These are phyloP conservation scores for Ochromonas danica DNA, from an alignment of 108 stramenopile genomes.

Conservation along the genomic window DNA sequence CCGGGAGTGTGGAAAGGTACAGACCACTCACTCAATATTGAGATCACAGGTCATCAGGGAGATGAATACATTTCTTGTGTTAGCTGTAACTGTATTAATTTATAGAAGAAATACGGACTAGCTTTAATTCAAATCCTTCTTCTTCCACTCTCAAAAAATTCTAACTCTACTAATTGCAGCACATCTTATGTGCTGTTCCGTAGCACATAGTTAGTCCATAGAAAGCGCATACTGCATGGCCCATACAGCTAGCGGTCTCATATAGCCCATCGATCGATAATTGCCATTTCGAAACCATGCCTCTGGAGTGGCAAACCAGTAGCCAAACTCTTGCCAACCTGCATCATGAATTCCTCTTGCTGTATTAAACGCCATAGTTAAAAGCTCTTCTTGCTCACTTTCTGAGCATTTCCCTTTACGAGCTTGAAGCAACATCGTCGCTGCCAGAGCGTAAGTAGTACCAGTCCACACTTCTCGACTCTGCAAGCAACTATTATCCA, in stretches of 20 bases:
- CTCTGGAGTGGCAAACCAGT: conserved; percentile 51
- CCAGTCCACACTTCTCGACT: conserved; percentile 55
- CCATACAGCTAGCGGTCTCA: conserved; percentile 50
- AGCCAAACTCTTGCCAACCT: conserved; percentile 51
- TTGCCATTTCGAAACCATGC: conserved; percentile 45
- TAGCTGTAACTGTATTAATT: no score
- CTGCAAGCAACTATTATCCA: conserved; percentile 49
- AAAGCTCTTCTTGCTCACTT: background rate
- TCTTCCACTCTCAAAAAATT: no score
- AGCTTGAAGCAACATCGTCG: conserved; percentile 45
- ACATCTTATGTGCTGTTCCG: no score
- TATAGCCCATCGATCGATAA: conserved; percentile 47
- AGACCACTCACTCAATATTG: no score
- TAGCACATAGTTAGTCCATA: no score
- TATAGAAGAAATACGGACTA: no score
- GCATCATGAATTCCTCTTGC: conserved; percentile 39
- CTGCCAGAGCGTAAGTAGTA: conserved; percentile 47
- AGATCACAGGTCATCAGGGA: no score
- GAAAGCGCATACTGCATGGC: conserved; percentile 57
- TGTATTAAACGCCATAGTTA: conserved; percentile 40
- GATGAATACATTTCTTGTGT: no score
- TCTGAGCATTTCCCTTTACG: background rate
- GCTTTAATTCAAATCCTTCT: no score
- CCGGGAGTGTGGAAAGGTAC: no score
- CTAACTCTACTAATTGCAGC: no score